Evolutionary conservation across 768 basidiomycete species (phyloP).

Genomic region (Leccinum aurantiacum): DNA sequence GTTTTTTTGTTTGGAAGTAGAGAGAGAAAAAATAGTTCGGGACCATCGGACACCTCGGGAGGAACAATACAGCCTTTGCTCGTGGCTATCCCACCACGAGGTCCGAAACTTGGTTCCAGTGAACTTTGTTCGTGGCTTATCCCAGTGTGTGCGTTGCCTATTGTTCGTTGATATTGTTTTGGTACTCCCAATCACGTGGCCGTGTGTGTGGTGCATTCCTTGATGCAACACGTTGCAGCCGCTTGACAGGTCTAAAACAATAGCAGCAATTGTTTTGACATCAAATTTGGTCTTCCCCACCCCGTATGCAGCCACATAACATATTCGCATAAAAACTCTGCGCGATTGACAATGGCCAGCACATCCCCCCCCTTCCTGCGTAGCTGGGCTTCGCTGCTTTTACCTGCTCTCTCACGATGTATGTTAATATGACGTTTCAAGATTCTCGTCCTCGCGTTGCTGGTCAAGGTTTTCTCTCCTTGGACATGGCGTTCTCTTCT

Average conservation of each 20-base stretch:
- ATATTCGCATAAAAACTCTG: constrained; percentile 21
- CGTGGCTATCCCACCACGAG: constrained; percentile 2
- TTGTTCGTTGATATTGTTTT: constrained; percentile 22
- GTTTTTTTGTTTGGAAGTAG: constrained; percentile 3
- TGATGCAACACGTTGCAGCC: neutral
- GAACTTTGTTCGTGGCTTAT: constrained; percentile 13
- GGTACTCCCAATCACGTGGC: constrained; percentile 23
- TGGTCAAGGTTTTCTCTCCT: constrained; percentile 27
- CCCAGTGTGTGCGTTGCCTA: constrained; percentile 11
- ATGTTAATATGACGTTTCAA: constrained; percentile 21
- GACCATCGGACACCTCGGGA: neutral
- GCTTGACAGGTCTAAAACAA: constrained; percentile 16
- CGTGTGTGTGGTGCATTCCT: neutral
- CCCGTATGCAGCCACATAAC: constrained; percentile 6
- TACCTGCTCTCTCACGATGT: constrained; percentile 10
- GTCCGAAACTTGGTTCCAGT: neutral
- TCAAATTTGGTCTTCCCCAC: constrained; percentile 5
- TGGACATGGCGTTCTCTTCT: constrained; percentile 17
- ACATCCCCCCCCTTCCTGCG: constrained; percentile 11
- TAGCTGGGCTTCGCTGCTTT: constrained; percentile 31
- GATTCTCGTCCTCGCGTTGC: constrained; percentile 25
- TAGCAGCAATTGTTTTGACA: constrained; percentile 31
- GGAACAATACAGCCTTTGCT: constrained; percentile 19
- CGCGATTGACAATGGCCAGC: constrained; percentile 1
- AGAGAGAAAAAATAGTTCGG: neutral